Evolutionary conservation across 176 grass and related monocot genomes (phyloP), one percentile per base, ranked within the genome.

Genomic region (Typha latifolia): DNA sequence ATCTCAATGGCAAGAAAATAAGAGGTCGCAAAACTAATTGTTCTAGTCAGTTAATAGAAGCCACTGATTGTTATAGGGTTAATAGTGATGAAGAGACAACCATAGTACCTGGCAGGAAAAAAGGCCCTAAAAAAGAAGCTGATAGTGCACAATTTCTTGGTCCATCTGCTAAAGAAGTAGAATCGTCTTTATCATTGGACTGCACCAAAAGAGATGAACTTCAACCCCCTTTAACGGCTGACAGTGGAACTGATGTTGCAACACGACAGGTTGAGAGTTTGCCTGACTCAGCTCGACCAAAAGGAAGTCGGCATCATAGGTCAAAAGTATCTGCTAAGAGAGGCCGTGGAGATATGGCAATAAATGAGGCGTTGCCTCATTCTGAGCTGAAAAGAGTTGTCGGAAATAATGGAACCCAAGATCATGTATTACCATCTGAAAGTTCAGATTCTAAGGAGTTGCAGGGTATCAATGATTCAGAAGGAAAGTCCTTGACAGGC

Each of bases 321-420:
- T 37, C 68, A 51, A 84, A 84, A 47, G 61, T 56, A 5, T 77
- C 72, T 49, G 75, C 72, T 34, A 86, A 81, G 67, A 86, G 78
- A 66, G 13, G 55, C 79, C 48, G 15, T 69, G 61, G 29, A 34
- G 78, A 11, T 48, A 18, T n/a, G 11, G 4, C n/a, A 18, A 14
- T 12, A 16, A 63, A 47, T 10, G 18, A 47, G 0, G 34, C 15
- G 47, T 50, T 34, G 12, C 63, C 56, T 61, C 73, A 1, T 16
- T 37, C 63, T 67, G 34, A 21, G 22, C 13, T 49, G 16, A 9
- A 48, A 29, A 68, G 56, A 74, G 48, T 66, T 51, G 68, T 49
- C n/a, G 18, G 50, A 75, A 14, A 56, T 48, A 18, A 12, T 12
- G n/a, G 12, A 43, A 61, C 12, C 2, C 50, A 32, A 12, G 32